These are phyloP conservation scores for Linnemannia schmuckeri DNA, from an alignment of 192 early-diverging fungal species.

Conservation along the genomic window DNA sequence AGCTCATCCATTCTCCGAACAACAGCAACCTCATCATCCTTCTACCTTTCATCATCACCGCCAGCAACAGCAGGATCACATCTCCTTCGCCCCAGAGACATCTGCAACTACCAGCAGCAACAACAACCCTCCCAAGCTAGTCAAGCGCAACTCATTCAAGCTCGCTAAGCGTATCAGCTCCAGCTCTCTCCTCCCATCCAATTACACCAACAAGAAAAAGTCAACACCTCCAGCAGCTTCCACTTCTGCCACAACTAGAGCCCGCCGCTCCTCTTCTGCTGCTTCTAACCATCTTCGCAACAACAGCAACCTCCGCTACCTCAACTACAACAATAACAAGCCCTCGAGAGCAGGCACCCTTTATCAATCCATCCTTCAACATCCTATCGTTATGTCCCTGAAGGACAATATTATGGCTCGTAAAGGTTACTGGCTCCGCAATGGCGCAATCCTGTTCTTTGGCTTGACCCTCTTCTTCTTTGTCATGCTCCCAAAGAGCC, in stretches of 20 bases:
- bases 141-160: slow-evolving; percentile 34
- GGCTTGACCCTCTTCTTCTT: slow-evolving; percentile 50
- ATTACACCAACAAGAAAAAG: slow-evolving; percentile 35
- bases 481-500: slow-evolving; percentile 44
- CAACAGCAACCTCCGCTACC: not conserved
- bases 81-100: slow-evolving; percentile 4
- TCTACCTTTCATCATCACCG: not conserved
- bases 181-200: slow-evolving; percentile 35
- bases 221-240: not conserved
- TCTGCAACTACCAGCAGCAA: not conserved
- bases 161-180: slow-evolving; percentile 33
- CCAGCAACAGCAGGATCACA: slow-evolving; percentile 6
- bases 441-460: slow-evolving; percentile 48
- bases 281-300: not conserved
- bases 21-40: not conserved
- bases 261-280: not conserved
- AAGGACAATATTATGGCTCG: slow-evolving; percentile 51
- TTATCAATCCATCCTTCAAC: not conserved
- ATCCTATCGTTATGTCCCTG: slow-evolving; percentile 37
- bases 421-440: slow-evolving; percentile 56
- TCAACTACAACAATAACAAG: not conserved
- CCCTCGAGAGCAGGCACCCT: slow-evolving; percentile 2
- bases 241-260: not conserved
- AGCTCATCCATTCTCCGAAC: not conserved
- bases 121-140: slow-evolving; percentile 16